A percentile compares a stretch with the other conserved stretches of the same genome.
Conservation (phyloP, 768 basidiomycete species). For the Boletus sensibilis region DNA sequence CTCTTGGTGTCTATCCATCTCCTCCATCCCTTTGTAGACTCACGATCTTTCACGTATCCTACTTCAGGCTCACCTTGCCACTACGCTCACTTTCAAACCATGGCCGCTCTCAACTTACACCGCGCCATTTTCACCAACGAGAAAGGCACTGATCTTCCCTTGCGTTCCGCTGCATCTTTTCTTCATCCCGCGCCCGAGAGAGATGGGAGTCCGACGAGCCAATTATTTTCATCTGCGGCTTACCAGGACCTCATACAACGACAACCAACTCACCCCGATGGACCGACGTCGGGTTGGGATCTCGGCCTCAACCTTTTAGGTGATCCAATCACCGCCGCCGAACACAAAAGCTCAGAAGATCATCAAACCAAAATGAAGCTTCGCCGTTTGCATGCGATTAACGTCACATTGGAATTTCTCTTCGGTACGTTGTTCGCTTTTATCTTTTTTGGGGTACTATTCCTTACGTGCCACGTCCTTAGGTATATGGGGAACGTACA, state of each 20-base stretch:
- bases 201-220: slow-evolving; percentile 15
- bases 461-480: not conserved
- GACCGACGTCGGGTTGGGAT: slow-evolving; percentile 31
- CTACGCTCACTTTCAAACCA: slow-evolving; percentile 29
- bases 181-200: slow-evolving; percentile 16
- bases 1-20: slow-evolving; percentile 7
- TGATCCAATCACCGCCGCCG: slow-evolving; percentile 32
- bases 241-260: slow-evolving; percentile 39
- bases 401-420: slow-evolving; percentile 30
- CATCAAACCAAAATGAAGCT: slow-evolving; percentile 30
- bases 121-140: slow-evolving; percentile 48
- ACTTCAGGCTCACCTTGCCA: slow-evolving; percentile 8
- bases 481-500: slow-evolving; percentile 65
- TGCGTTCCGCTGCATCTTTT: slow-evolving; percentile 23
- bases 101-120: slow-evolving; percentile 63
- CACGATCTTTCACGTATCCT: slow-evolving; percentile 12
- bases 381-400: slow-evolving; percentile 33
- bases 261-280: slow-evolving; percentile 45
- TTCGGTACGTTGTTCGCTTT: slow-evolving; percentile 33
- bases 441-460: not conserved
- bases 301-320: slow-evolving; percentile 30
- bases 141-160: slow-evolving; percentile 11
- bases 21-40: slow-evolving; percentile 6
- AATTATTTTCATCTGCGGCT: slow-evolving; percentile 24
- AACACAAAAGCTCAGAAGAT: slow-evolving; percentile 33